Conservation (phyloP, 495 filamentous ascomycete species). For the Daldinia decipiens region DNA sequence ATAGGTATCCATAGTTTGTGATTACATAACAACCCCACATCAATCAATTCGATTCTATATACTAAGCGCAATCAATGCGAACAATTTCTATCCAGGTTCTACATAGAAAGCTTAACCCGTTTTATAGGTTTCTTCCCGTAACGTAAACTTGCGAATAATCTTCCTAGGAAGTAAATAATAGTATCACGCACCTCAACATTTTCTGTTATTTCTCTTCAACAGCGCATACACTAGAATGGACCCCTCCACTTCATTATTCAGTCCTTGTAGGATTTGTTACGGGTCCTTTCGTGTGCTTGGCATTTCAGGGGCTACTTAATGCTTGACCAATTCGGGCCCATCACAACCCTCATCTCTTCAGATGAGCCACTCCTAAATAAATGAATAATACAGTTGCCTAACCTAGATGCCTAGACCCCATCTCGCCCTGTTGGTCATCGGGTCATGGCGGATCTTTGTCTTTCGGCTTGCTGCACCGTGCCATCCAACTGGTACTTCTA, state of each 20-base stretch:
- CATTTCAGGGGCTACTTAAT: constrained; percentile 30
- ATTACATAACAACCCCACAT: constrained; percentile 1
- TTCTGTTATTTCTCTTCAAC: not conserved
- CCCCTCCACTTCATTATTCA: constrained; percentile 5
- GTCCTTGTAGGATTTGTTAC: constrained; percentile 27
- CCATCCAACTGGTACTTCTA: constrained; percentile 25
- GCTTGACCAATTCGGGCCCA: constrained; percentile 19
- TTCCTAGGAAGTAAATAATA: not conserved
- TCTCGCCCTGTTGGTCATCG: constrained; percentile 23
- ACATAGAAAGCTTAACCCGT: not conserved
- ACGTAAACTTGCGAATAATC: not conserved
- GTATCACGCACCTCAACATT: not conserved
- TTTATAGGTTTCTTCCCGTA: not conserved
- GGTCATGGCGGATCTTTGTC: constrained; percentile 17
- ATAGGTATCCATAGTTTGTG: not conserved
- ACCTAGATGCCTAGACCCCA: constrained; percentile 12
- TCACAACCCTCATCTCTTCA: constrained; percentile 8
- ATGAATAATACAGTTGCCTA: constrained; percentile 11
- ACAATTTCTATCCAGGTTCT: not conserved
- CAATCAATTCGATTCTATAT: not conserved
- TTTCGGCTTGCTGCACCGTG: constrained; percentile 9
- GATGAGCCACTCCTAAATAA: constrained; percentile 25
- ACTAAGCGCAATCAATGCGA: not conserved
- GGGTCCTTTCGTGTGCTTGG: constrained; percentile 26
- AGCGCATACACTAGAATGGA: not conserved